These are phyloP conservation scores for Amoeboradix gromovi DNA, from an alignment of 371 early-diverging fungal genomes.

Conservation along the genomic window DNA sequence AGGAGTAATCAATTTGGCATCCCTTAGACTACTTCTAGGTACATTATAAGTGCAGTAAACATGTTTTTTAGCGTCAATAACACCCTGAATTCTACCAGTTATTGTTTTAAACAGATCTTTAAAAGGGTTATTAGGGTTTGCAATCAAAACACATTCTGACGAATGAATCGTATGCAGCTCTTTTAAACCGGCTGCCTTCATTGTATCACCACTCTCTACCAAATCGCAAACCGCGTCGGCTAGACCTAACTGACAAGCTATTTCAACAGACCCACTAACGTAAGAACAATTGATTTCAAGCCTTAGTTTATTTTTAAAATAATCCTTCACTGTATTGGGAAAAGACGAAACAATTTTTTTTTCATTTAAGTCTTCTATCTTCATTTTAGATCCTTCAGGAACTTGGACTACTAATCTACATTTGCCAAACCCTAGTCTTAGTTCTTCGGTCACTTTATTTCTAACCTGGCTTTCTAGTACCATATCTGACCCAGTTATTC, in stretches of 20 bases:
- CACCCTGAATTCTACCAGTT: slow-evolving; percentile 52
- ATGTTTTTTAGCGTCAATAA: slow-evolving; percentile 51
- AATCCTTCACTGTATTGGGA: slow-evolving; percentile 25
- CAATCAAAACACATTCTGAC: slow-evolving; percentile 60
- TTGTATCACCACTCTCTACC: slow-evolving; percentile 75
- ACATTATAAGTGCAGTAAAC: slow-evolving; percentile 72
- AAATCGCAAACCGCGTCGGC: slow-evolving; percentile 75
- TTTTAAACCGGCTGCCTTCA: slow-evolving; percentile 83
- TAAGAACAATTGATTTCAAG: slow-evolving; percentile 14
- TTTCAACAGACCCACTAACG: slow-evolving; percentile 74
- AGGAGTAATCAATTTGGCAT: slow-evolving; percentile 46
- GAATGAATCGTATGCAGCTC: slow-evolving; percentile 43
- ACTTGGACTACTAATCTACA: slow-evolving; percentile 61
- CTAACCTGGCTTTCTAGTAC: slow-evolving; percentile 4
- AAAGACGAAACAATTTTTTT: slow-evolving; percentile 79
- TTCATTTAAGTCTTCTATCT: slow-evolving; percentile 42
- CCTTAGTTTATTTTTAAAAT: slow-evolving; percentile 17
- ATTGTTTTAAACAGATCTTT: slow-evolving; percentile 37
- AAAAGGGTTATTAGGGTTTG: slow-evolving; percentile 25
- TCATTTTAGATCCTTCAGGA: slow-evolving; percentile 15
- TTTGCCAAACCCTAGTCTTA: slow-evolving; percentile 60
- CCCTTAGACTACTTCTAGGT: slow-evolving; percentile 20
- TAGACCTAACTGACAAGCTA: slow-evolving; percentile 74
- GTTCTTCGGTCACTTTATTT: slow-evolving; percentile 25
- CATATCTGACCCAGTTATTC: slow-evolving; percentile 53